Evolutionary conservation across 495 filamentous ascomycete species (phyloP).

Genomic region (Bacidia rubella): DNA sequence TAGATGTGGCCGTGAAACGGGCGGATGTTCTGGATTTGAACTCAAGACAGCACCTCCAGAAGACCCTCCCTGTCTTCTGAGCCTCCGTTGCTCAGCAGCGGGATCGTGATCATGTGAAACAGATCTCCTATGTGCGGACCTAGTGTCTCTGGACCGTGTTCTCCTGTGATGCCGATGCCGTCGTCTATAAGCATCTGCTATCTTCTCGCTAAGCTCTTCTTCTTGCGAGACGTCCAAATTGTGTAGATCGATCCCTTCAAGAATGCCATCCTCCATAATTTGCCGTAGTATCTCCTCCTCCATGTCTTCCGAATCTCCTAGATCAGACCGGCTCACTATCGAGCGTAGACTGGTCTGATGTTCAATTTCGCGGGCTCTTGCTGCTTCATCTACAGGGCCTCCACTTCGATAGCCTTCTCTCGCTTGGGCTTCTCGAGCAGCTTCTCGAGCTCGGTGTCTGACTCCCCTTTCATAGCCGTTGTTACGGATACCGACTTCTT

Average conservation of each 20-base stretch:
- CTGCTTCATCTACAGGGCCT: slow-evolving; percentile 13
- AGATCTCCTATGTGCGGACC: background rate
- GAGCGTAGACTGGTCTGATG: slow-evolving; percentile 78
- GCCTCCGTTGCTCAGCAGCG: slow-evolving; percentile 18
- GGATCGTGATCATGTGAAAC: slow-evolving; percentile 22
- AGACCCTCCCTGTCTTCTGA: slow-evolving; percentile 25
- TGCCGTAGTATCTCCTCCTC: slow-evolving; percentile 81
- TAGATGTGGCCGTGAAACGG: slow-evolving; percentile 42
- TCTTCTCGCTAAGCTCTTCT: slow-evolving; percentile 75
- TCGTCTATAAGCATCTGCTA: slow-evolving; percentile 72
- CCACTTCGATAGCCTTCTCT: slow-evolving; percentile 23
- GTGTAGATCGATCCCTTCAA: slow-evolving; percentile 75
- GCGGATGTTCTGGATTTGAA: slow-evolving; percentile 32
- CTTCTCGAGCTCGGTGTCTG: slow-evolving; percentile 20
- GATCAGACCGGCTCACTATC: slow-evolving; percentile 61
- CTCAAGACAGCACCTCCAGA: slow-evolving; percentile 12
- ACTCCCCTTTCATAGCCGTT: slow-evolving; percentile 21
- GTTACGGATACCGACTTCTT: slow-evolving; percentile 40
- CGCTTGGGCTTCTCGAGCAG: slow-evolving; percentile 21
- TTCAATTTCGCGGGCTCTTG: slow-evolving; percentile 45
- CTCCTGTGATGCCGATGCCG: slow-evolving; percentile 37
- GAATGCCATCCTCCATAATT: slow-evolving; percentile 74
- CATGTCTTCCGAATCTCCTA: slow-evolving; percentile 52
- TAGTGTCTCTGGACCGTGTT: slow-evolving; percentile 5
- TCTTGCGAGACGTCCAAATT: slow-evolving; percentile 64